Evolutionary conservation across 108 stramenopile species (phyloP), one percentile per base, ranked within the genome.

Genomic region (Cyclotella cryptica): DNA sequence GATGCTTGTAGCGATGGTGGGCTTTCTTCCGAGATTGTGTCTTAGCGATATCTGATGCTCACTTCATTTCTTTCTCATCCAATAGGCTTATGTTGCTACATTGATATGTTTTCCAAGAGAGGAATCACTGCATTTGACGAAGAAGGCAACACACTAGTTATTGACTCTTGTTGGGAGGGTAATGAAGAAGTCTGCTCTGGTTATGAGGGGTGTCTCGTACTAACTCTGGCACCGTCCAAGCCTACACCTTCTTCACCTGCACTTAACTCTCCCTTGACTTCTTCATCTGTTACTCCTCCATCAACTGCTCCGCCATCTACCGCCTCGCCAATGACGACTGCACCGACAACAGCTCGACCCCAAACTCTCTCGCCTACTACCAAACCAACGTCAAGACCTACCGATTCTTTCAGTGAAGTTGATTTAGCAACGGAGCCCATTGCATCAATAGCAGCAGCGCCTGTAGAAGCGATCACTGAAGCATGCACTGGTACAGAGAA

Each of bases 151-250:
- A 21, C 24, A 6, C 5, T 55, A 22, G 55, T 24, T 24, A 22
- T 55, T 26, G 55, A 55, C 2, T 55, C 55, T 21, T 55, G 55
- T 24, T 55, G 55, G 55, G 24, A 55, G 11, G 55, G 55, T 5
- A 55, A 55, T 24, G 55, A 55, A 55, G 55, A n/a, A 26, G 24
- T 55, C 24, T 55, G 55, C 24, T 1, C 55, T 24, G 55, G 55
- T 12, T 55, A 55, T 26, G 55, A 55, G 24, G 22, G 11, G 11
- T 55, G 55, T 24, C 55, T 55, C 5, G 55, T 55, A 55, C 22
- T 55, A 22, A 55, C 55, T 24, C 19, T 55, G 21, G 24, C 12
- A 24, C 4, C 13, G 24, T 2, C 35, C 35, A 35, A 35, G 35
- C 35, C 35, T 2, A 35, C 35, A 35, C 35, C 35, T 35, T 35